Evolutionary conservation across 805 yeast genomes (phyloP).

Genomic region (Sugiyamaella chiloensis): DNA sequence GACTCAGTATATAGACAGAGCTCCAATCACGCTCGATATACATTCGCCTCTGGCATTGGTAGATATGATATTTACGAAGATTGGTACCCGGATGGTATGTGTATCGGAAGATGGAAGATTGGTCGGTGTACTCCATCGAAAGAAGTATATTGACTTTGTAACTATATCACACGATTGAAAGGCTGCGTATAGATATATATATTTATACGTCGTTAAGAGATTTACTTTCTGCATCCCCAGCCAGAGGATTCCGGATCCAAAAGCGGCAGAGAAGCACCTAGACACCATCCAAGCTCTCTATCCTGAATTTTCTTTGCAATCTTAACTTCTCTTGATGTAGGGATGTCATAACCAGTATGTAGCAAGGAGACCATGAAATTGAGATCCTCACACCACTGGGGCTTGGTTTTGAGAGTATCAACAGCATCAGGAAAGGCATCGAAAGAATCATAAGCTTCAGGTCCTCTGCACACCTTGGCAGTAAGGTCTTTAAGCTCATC

Average conservation of each 20-base stretch:
- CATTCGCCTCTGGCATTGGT: slow-evolving; percentile 50
- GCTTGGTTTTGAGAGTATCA: slow-evolving; percentile 65
- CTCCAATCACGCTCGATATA: slow-evolving; percentile 48
- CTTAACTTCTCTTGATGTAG: slow-evolving; percentile 80
- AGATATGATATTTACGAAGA: slow-evolving; percentile 48
- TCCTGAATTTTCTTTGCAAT: slow-evolving; percentile 87
- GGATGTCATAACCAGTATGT: slow-evolving; percentile 96
- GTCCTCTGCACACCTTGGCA: slow-evolving; percentile 81
- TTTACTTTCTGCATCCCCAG: slow-evolving; percentile 21
- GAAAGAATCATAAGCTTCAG: slow-evolving; percentile 67
- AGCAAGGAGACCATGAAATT: slow-evolving; percentile 85
- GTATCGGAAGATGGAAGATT: slow-evolving; percentile 46
- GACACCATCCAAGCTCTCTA: slow-evolving; percentile 97
- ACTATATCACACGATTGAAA: not conserved
- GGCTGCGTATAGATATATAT: not conserved
- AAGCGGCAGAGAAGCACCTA: slow-evolving; percentile 94
- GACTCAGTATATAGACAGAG: slow-evolving; percentile 41
- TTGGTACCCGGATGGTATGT: slow-evolving; percentile 50
- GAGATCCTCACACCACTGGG: slow-evolving; percentile 92
- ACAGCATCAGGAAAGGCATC: slow-evolving; percentile 66
- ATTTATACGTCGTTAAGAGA: too few species aligned
- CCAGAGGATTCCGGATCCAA: slow-evolving; percentile 41
- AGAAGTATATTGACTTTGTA: slow-evolving; percentile 47
- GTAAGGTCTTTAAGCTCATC: slow-evolving; percentile 82
- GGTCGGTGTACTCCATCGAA: slow-evolving; percentile 52